These are phyloP conservation scores for Amanita jacksonii DNA, from an alignment of 768 basidiomycete genomes.

Conservation along the genomic window DNA sequence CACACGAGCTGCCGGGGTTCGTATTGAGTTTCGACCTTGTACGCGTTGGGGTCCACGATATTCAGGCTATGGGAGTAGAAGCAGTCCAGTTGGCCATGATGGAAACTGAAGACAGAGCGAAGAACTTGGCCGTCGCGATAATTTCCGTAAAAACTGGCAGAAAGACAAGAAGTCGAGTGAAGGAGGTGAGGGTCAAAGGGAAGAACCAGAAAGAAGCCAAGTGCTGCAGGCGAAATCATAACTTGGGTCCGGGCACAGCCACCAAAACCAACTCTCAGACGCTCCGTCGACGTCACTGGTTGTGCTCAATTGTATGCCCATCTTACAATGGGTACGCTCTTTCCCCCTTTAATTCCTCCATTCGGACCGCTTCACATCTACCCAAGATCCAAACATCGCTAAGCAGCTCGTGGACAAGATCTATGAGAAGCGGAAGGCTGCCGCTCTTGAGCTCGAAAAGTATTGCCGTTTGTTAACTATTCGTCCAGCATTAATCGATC, in stretches of 20 bases:
- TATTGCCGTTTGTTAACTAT: slow-evolving; percentile 22
- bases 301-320: not conserved
- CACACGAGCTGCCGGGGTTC: slow-evolving; percentile 42
- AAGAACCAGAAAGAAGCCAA: slow-evolving; percentile 31
- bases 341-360: not conserved
- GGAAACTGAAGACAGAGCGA: slow-evolving; percentile 35
- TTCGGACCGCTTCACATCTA: slow-evolving; percentile 1
- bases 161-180: slow-evolving; percentile 33
- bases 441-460: slow-evolving; percentile 95
- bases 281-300: too few relatives aligned
- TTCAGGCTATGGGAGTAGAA: not conserved
- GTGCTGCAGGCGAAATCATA: slow-evolving; percentile 16
- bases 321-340: slow-evolving; percentile 6
- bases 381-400: slow-evolving; percentile 58
- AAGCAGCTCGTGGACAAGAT: slow-evolving; percentile 87
- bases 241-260: slow-evolving; percentile 9
- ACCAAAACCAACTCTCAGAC: slow-evolving; percentile 10
- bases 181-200: slow-evolving; percentile 35
- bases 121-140: slow-evolving; percentile 30
- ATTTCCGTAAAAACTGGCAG: slow-evolving; percentile 44
- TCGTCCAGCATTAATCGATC: slow-evolving; percentile 1
- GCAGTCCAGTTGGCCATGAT: slow-evolving; percentile 1
- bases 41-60: not conserved
- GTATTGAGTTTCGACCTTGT: not conserved
- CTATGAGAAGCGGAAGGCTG: slow-evolving; percentile 94